Base-by-base conservation (phyloP, 495 filamentous ascomycete genomes). In the Penicillium pulvis region DNA sequence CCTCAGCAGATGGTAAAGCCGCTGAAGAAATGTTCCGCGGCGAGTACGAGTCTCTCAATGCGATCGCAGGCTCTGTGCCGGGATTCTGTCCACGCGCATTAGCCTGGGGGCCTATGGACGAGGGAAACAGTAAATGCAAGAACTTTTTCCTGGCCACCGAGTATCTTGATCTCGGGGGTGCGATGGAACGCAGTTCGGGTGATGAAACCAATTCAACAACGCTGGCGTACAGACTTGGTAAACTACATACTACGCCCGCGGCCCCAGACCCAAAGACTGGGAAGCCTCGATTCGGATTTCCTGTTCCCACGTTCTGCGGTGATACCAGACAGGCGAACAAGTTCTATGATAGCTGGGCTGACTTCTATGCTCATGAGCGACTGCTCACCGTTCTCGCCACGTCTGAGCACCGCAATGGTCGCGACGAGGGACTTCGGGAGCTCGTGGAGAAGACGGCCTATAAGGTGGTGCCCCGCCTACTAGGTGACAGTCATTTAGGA, bases 1-100 rank as follows among this genome's bases (percentile, higher is more conserved):
- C 85, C 0, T 89, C 85, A 2, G 41, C 66, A 11, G 74, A 75
- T 10, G 87, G 87, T 3, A 59, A 75, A 33, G 79, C 85, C 12
- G 84, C 90, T 20, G 80, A 83, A 55, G 68, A 86, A 39, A 96
- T 96, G 91, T 96, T 97, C 68, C 77, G 76, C 77, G 90, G 92
- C 33, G 93, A 97, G 77, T 88, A 90, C 71, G 81, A 83, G 49
- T 94, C 90, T 17, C 84, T 96, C 52, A 91, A 92, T 67, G 89
- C 91, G 30, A 87, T 96, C 69, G 84, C 90, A 65, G 54, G 71
- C 57, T 76, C 80, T 17, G 86, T 92, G 0, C 89, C 92, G 17
- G 83, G 80, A 33, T 81, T 97, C 55, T 92, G 88, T 66, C 90
- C 92, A 0, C 74, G 77, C 51, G 86, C 88, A 17, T 79, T 90